Percentiles rank a stretch among this genome's conserved stretches.
phyloP scores from a whole-genome alignment of 2,329 filamentous ascomycete genomes.

The Diaporthe sp. region DNA sequence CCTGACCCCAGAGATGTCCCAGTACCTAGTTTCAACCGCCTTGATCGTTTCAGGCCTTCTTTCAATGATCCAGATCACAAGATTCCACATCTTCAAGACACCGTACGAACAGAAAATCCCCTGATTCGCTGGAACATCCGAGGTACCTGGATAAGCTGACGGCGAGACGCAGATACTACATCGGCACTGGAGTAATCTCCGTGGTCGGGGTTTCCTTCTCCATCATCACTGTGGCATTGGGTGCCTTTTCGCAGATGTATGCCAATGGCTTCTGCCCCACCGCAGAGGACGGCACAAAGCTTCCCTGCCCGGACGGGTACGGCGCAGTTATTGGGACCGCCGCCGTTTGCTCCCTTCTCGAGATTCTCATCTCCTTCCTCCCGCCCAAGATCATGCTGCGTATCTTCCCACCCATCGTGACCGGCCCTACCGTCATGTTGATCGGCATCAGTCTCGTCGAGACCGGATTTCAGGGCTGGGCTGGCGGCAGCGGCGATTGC shows the following conservation, averaged over 20 bases:
- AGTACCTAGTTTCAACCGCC: conserved; percentile 85
- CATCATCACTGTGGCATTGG: conserved; percentile 80
- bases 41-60: conserved; percentile 85
- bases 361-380: conserved; percentile 82
- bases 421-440: conserved; percentile 65
- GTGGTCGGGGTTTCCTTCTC: conserved; percentile 86
- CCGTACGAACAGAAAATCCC: conserved; percentile 54
- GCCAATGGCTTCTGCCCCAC: conserved; percentile 76
- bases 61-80: conserved; percentile 82
- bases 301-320: conserved; percentile 83
- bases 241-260: conserved; percentile 84
- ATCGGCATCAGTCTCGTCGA: conserved; percentile 82
- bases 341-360: conserved; percentile 75
- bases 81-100: conserved; percentile 80
- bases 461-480: conserved; percentile 83
- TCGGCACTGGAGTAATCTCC: conserved; percentile 85
- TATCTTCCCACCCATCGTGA: conserved; percentile 80
- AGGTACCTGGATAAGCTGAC: background rate
- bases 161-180: conserved; percentile 69
- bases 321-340: conserved; percentile 81
- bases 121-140: background rate
- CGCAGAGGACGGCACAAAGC: conserved; percentile 71
- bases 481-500: conserved; percentile 77
- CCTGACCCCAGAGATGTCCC: conserved; percentile 70
- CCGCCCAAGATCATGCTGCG: conserved; percentile 77